These are phyloP conservation scores for Nicotiana attenuata DNA, from an alignment of 257 asterid genomes.

Conservation along the genomic window DNA sequence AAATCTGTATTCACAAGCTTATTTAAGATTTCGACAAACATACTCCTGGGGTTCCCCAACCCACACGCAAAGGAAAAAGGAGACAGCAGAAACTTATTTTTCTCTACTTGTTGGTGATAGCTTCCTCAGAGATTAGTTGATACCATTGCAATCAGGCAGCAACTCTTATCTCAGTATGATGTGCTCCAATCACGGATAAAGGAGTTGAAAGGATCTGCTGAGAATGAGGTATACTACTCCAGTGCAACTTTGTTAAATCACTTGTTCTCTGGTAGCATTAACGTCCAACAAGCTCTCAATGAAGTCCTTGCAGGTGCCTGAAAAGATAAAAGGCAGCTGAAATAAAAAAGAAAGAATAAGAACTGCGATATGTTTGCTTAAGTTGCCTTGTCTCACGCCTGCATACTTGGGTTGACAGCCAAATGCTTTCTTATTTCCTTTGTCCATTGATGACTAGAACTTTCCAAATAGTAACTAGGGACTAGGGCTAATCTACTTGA, in stretches of 20 bases:
- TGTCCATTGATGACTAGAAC: background rate
- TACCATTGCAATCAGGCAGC: constrained; percentile 64
- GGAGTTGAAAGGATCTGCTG: constrained; percentile 75
- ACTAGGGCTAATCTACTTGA: background rate
- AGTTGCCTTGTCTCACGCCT: background rate
- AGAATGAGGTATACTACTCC: constrained; percentile 62
- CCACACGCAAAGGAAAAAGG: background rate
- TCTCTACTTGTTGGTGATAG: constrained; percentile 34
- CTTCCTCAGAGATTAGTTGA: constrained; percentile 81
- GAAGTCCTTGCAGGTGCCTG: background rate
- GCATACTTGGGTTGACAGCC: background rate
- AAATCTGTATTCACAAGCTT: background rate
- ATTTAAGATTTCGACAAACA: background rate
- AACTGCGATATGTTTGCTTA: background rate
- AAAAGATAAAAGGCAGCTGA: background rate
- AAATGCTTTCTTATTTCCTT: background rate
- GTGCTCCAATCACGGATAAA: constrained; percentile 85
- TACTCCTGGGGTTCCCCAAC: background rate
- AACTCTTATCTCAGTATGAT: constrained; percentile 83
- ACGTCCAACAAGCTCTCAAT: background rate
- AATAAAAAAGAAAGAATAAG: background rate
- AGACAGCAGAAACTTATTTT: background rate
- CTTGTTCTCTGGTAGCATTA: constrained; percentile 13
- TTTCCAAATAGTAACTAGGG: background rate
- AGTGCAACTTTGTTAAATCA: background rate